Evolutionary conservation across 2,329 filamentous ascomycete species (phyloP), one percentile per base, ranked within the genome.

Genomic region (Neonectria punicea): DNA sequence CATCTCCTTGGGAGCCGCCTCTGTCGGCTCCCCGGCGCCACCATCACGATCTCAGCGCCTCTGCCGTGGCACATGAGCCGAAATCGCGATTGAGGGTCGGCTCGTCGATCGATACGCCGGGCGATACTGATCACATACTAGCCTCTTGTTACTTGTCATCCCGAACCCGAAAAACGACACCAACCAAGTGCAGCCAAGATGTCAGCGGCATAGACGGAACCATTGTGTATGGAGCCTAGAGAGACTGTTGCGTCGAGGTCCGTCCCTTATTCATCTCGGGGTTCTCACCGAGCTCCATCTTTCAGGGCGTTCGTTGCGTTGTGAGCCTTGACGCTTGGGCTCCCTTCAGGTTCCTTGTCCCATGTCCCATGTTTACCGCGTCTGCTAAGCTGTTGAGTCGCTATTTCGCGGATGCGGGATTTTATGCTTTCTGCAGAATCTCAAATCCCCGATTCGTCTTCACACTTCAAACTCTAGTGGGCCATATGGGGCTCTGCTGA

Each of bases 41-140:
- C 53, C 14, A 53, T 51, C 34, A 62, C 53, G n/a, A 56, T 57
- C 59, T 57, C 59, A 41, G 53, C 46, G 53, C 44, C 59, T 62
- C 44, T 53, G 36, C 46, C 46, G 53, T 25, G 14, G 25, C 28
- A 25, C 28, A 44, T 16, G 28, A 51, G 41, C 46, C 18, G 53
- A n/a, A 56, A 56, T 56, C 59, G 44, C 36, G 59, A 61, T 61
- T 28, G 11, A 34, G 34, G 10, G 22, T 47, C 43, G 53, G 53
- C 51, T 47, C 44, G 47, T 41, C 46, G 59, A 62, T 62, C 36
- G 59, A 57, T 47, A 22, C 30, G 36, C 46, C 53, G 18, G 25
- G 39, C 59, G 53, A 57, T 57, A 39, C 53, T 57, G 28, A 34
- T 62, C 59, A 36, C 13, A 57, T 46, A 57, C 59, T 62, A 57